phyloP scores from a whole-genome alignment of 805 yeast species.

The Yarrowia bubula region DNA sequence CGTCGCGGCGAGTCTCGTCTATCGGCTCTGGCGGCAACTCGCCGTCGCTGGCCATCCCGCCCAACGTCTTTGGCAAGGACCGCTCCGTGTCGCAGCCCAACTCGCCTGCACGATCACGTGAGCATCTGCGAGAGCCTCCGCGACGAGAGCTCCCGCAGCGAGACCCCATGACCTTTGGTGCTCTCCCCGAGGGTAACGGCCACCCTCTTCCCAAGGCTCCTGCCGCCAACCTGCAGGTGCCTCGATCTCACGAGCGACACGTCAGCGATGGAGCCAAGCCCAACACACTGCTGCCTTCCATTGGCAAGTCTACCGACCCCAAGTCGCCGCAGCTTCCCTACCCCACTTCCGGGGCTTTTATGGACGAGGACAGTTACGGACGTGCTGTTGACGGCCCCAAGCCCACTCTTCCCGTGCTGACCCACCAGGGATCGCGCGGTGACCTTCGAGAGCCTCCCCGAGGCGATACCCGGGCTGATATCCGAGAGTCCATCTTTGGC shows the following conservation, averaged over 20 bases:
- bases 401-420: neutral
- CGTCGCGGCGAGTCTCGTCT: slow-evolving; percentile 8
- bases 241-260: slow-evolving; percentile 35
- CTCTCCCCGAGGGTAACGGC: neutral
- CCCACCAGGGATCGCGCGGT: slow-evolving; percentile 30
- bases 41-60: slow-evolving; percentile 19
- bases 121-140: slow-evolving; percentile 17
- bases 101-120: slow-evolving; percentile 25
- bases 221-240: neutral
- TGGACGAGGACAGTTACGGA: slow-evolving; percentile 15
- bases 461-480: slow-evolving; percentile 29
- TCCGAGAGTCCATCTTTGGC: slow-evolving; percentile 35
- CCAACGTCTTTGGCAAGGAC: slow-evolving; percentile 26
- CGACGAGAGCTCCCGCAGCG: slow-evolving; percentile 15
- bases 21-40: slow-evolving; percentile 4
- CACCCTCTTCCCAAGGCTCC: slow-evolving; percentile 17
- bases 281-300: slow-evolving; percentile 34
- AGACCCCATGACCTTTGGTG: slow-evolving; percentile 19
- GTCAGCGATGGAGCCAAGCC: slow-evolving; percentile 41
- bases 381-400: slow-evolving; percentile 11
- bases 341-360: slow-evolving; percentile 14
- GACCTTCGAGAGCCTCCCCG: slow-evolving; percentile 32
- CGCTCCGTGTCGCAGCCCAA: slow-evolving; percentile 31
- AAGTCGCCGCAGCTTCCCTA: slow-evolving; percentile 31
- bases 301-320: slow-evolving; percentile 34